phyloP scores from a whole-genome alignment of 2,329 filamentous ascomycete genomes.

The Leptographium radiaticola region DNA sequence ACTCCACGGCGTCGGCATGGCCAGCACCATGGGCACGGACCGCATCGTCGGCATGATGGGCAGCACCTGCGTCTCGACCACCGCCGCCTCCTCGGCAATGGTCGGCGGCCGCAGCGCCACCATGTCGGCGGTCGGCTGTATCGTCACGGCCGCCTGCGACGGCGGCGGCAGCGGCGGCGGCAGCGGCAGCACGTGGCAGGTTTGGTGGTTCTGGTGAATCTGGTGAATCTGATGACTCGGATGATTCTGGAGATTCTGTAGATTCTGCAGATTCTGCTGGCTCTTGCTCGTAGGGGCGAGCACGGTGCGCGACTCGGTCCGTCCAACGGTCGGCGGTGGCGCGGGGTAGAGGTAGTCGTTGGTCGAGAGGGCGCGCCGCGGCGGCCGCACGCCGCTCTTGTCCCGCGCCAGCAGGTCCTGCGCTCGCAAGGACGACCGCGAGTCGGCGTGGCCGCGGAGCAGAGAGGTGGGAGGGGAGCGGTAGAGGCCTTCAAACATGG shows the following conservation, averaged over 20 bases:
- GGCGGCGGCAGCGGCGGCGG: too few relatives aligned
- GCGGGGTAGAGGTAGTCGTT: conserved; percentile 27
- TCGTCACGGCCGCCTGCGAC: too few relatives aligned
- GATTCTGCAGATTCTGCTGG: too few relatives aligned
- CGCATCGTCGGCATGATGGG: not conserved
- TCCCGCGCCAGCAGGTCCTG: conserved; percentile 30
- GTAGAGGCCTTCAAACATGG: conserved; percentile 22
- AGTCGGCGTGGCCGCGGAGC: conserved; percentile 7
- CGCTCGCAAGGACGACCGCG: conserved; percentile 18
- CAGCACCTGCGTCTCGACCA: not conserved
- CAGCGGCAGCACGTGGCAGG: too few relatives aligned
- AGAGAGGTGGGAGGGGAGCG: conserved; percentile 11
- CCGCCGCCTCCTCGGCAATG: conserved; percentile 6
- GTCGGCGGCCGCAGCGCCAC: conserved; percentile 6
- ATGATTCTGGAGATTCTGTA: not conserved
- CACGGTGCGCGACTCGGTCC: conserved; percentile 7
- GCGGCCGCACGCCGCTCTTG: conserved; percentile 23
- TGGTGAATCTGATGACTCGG: too few relatives aligned
- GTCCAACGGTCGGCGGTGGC: conserved; percentile 10
- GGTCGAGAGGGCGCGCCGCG: conserved; percentile 33
- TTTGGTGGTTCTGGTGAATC: too few relatives aligned
- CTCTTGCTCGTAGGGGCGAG: not conserved
- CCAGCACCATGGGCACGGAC: not conserved
- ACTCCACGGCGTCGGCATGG: not conserved
- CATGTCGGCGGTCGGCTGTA: not conserved